These are phyloP conservation scores for Leptographium lundbergii DNA, from an alignment of 2,329 filamentous ascomycete species.

Conservation along the genomic window DNA sequence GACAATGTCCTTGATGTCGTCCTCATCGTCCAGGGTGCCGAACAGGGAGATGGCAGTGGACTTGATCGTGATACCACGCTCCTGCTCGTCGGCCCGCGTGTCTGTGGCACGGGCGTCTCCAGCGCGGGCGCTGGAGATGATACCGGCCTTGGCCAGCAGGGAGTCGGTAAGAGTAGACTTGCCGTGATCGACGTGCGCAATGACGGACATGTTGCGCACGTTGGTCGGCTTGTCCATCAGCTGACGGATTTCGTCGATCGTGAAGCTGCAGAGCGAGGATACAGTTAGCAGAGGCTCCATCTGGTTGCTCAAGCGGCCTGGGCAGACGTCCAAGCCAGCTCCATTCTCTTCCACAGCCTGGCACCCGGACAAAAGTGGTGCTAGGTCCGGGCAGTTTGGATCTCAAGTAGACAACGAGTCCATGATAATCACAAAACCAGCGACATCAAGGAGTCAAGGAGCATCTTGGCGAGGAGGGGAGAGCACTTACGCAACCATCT, in stretches of 20 bases:
- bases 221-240: conserved; percentile 69
- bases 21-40: conserved; percentile 64
- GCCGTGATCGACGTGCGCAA: conserved; percentile 99
- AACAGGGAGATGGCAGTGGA: conserved; percentile 99
- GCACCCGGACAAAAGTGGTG: not conserved
- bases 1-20: conserved; percentile 91
- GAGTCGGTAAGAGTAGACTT: conserved; percentile 99
- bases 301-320: not conserved
- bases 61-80: conserved; percentile 99
- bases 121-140: conserved; percentile 95
- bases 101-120: conserved; percentile 94
- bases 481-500: conserved; percentile 96
- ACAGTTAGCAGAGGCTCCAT: conserved; percentile 29
- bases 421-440: not conserved
- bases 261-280: conserved; percentile 59
- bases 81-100: conserved; percentile 94
- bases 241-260: conserved; percentile 79
- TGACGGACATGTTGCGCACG: conserved; percentile 55
- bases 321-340: not conserved
- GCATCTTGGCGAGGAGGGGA: not conserved
- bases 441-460: not conserved
- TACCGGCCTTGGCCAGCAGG: conserved; percentile 97
- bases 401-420: not conserved
- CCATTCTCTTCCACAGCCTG: not conserved
- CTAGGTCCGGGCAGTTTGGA: not conserved